Conservation (phyloP, 148 eudicot genomes). For the Cornus kousa region DNA sequence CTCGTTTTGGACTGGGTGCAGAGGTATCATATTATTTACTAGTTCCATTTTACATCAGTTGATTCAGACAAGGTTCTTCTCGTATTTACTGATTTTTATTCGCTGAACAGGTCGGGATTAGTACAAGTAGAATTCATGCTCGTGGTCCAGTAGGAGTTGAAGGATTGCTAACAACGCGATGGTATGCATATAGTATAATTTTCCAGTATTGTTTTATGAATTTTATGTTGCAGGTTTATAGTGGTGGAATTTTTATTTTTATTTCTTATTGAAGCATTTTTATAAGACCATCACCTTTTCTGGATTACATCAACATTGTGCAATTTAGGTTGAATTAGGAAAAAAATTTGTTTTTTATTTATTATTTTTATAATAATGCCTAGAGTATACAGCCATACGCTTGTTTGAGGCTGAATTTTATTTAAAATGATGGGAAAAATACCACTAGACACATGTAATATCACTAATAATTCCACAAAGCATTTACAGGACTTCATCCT, state of each 20-base stretch:
- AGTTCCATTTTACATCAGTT: background rate
- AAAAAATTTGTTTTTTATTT: too few species aligned
- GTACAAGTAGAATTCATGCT: constrained; percentile 97
- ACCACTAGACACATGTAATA: too few species aligned
- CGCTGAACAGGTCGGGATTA: constrained; percentile 81
- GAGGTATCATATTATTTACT: constrained; percentile 50
- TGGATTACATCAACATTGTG: background rate
- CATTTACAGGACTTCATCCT: too few species aligned
- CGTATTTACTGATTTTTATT: constrained; percentile 7
- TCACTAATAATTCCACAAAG: too few species aligned
- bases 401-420: too few species aligned
- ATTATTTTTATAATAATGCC: too few species aligned
- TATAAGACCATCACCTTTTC: background rate
- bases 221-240: background rate
- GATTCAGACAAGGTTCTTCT: background rate
- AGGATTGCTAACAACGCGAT: constrained; percentile 86
- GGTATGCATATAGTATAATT: constrained; percentile 41
- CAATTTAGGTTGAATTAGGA: background rate
- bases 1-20: constrained; percentile 94
- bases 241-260: background rate
- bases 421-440: too few species aligned
- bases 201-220: background rate
- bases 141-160: constrained; percentile 99
- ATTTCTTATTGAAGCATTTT: background rate
- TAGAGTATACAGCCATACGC: too few species aligned